Conservation (phyloP, 495 filamentous ascomycete species). For the Hypoxylon crocopeplum region DNA sequence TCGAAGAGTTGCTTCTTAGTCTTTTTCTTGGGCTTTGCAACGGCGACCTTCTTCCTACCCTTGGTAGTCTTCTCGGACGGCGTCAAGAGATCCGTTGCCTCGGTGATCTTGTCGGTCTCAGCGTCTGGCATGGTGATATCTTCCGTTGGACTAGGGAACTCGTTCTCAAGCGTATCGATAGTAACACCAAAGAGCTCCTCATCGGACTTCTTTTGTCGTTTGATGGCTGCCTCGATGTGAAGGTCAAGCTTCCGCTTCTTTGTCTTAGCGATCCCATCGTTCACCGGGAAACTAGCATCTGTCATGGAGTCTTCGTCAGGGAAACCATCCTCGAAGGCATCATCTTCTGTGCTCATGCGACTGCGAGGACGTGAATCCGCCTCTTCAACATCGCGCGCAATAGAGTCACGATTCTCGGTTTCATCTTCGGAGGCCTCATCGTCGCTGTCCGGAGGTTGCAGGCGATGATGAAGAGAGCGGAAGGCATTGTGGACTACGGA, state of each 20-base stretch:
- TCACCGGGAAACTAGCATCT: conserved; percentile 57
- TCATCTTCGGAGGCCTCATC: conserved; percentile 61
- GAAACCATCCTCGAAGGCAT: conserved; percentile 69
- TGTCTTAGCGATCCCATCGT: conserved; percentile 49
- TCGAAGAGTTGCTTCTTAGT: conserved; percentile 77
- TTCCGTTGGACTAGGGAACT: conserved; percentile 50
- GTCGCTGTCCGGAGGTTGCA: conserved; percentile 63
- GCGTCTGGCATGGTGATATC: conserved; percentile 49
- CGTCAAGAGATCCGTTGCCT: conserved; percentile 31
- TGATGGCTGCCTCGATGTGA: conserved; percentile 66
- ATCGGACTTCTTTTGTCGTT: conserved; percentile 76
- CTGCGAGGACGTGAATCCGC: conserved; percentile 82
- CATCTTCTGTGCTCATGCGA: conserved; percentile 73
- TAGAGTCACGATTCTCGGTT: conserved; percentile 54
- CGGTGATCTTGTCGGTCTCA: conserved; percentile 46
- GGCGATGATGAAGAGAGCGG: conserved; percentile 60
- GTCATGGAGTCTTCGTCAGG: conserved; percentile 64
- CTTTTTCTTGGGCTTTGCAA: conserved; percentile 65
- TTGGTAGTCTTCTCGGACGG: conserved; percentile 33
- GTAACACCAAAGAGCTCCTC: conserved; percentile 74
- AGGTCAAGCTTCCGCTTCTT: conserved; percentile 75
- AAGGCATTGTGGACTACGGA: conserved; percentile 53
- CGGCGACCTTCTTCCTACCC: conserved; percentile 50
- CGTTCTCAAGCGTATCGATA: conserved; percentile 59
- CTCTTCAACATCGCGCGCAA: conserved; percentile 78